A percentile compares a stretch with the other conserved stretches of the same genome.
Evolutionary conservation across 306 rosid genomes (phyloP).

Genomic region (Gastrolobium bilobum): DNA sequence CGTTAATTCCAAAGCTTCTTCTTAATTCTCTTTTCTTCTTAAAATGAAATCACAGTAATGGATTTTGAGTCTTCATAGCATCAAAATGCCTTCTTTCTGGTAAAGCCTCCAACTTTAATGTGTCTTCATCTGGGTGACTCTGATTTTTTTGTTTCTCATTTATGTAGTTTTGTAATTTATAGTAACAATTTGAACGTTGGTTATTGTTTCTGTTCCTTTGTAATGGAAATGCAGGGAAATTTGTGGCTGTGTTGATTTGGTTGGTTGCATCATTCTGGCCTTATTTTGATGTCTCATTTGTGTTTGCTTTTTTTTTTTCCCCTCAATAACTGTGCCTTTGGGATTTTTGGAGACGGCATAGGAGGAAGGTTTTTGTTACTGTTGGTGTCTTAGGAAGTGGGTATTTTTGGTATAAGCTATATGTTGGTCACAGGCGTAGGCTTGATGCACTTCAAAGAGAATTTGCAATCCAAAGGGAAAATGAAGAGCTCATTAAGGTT

Average conservation of each 20-base stretch:
- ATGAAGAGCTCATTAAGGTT: conserved; percentile 68
- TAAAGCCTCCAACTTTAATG: too few relatives aligned
- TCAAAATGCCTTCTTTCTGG: too few relatives aligned
- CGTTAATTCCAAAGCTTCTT: too few relatives aligned
- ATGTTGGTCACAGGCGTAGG: conserved; percentile 67
- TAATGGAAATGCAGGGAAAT: background rate
- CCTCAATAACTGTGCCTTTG: conserved; percentile 36
- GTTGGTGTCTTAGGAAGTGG: conserved; percentile 76
- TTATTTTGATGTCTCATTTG: background rate
- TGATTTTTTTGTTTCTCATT: too few relatives aligned
- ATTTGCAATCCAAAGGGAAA: conserved; percentile 57
- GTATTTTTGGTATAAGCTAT: conserved; percentile 65
- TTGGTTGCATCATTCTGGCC: background rate
- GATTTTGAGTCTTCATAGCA: too few relatives aligned
- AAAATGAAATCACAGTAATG: too few relatives aligned
- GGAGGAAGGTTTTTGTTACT: conserved; percentile 65
- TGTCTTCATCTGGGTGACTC: too few relatives aligned
- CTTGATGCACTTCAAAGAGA: conserved; percentile 61
- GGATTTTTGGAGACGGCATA: conserved; percentile 43
- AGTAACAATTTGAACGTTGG: too few relatives aligned
- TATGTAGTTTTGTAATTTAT: too few relatives aligned
- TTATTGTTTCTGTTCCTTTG: background rate
- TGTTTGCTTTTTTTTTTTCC: background rate
- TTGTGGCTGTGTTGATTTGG: background rate
- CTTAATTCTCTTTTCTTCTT: too few relatives aligned